phyloP scores from a whole-genome alignment of 2,329 filamentous ascomycete genomes.

The Cladosporium sp. region DNA sequence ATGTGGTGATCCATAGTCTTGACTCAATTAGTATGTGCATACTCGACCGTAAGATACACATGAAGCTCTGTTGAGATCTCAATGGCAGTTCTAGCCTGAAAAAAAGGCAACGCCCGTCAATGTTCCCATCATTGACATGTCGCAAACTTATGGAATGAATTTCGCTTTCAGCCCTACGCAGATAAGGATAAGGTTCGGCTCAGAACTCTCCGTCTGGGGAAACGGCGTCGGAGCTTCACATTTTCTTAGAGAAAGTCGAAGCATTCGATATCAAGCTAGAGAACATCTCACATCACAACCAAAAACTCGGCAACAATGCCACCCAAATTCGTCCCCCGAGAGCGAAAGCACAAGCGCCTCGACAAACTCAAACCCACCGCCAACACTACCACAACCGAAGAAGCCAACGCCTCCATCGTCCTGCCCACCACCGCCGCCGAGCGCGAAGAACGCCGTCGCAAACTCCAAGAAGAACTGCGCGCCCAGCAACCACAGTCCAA shows the following conservation, averaged over 20 bases:
- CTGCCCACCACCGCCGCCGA: constrained; percentile 53
- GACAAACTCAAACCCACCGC: constrained; percentile 52
- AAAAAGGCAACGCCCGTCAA: no score
- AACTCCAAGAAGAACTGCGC: constrained; percentile 56
- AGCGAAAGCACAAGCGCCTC: constrained; percentile 63
- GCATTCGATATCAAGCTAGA: background rate
- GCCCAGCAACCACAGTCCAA: constrained; percentile 56
- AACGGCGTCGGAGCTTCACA: constrained; percentile 11
- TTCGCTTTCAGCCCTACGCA: background rate
- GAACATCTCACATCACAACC: background rate
- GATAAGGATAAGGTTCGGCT: background rate
- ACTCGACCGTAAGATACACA: no score
- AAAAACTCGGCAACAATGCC: constrained; percentile 34
- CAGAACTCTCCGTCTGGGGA: constrained; percentile 5
- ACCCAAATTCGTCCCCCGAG: constrained; percentile 54
- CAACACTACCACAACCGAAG: constrained; percentile 43
- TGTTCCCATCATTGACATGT: no score
- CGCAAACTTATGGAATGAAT: background rate
- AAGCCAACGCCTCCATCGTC: constrained; percentile 57
- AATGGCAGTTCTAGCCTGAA: no score
- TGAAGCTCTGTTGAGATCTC: no score
- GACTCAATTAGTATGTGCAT: no score
- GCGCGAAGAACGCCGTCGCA: constrained; percentile 53
- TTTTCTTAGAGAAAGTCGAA: constrained; percentile 2
- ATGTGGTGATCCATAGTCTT: no score